phyloP scores from a whole-genome alignment of 2,329 filamentous ascomycete genomes.

The Chaetomiaceae sp. region DNA sequence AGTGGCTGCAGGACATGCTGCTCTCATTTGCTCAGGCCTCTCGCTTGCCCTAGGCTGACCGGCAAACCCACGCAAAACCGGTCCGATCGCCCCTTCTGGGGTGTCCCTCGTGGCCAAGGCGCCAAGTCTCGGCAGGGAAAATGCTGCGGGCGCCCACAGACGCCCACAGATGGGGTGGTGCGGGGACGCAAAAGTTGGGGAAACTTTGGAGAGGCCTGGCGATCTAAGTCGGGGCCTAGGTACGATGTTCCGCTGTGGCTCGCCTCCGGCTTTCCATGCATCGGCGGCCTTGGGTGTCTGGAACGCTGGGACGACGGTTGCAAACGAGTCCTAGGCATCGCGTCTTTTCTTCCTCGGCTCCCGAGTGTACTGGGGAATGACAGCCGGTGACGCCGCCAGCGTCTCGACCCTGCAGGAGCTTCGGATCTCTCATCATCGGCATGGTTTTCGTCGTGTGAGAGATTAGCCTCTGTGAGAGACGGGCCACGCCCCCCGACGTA shows the following conservation, averaged over 20 bases:
- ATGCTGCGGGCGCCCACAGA: slow-evolving; percentile 8
- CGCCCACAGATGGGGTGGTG: slow-evolving; percentile 10
- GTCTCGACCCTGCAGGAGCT: not conserved
- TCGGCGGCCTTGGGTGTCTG: not conserved
- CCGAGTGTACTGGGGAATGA: too few relatives aligned
- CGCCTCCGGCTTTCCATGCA: not conserved
- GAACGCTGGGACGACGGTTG: not conserved
- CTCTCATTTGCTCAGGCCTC: slow-evolving; percentile 20
- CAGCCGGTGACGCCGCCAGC: not conserved
- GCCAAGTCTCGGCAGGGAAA: slow-evolving; percentile 24
- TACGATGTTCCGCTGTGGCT: slow-evolving; percentile 2
- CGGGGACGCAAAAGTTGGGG: slow-evolving; percentile 25
- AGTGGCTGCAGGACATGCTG: slow-evolving; percentile 11
- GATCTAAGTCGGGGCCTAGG: slow-evolving; percentile 12
- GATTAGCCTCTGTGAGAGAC: slow-evolving; percentile 24
- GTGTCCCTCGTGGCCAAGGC: slow-evolving; percentile 13
- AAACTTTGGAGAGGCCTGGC: slow-evolving; percentile 22
- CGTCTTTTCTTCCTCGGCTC: too few relatives aligned
- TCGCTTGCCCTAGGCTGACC: slow-evolving; percentile 16
- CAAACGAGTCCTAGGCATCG: not conserved
- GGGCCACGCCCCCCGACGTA: slow-evolving; percentile 12
- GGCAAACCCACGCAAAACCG: slow-evolving; percentile 22
- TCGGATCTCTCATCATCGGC: not conserved
- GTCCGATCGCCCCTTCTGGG: slow-evolving; percentile 22
- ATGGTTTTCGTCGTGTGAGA: slow-evolving; percentile 9